Base-by-base conservation (phyloP, 805 yeast genomes). In the Candida ascalaphidarum region DNA sequence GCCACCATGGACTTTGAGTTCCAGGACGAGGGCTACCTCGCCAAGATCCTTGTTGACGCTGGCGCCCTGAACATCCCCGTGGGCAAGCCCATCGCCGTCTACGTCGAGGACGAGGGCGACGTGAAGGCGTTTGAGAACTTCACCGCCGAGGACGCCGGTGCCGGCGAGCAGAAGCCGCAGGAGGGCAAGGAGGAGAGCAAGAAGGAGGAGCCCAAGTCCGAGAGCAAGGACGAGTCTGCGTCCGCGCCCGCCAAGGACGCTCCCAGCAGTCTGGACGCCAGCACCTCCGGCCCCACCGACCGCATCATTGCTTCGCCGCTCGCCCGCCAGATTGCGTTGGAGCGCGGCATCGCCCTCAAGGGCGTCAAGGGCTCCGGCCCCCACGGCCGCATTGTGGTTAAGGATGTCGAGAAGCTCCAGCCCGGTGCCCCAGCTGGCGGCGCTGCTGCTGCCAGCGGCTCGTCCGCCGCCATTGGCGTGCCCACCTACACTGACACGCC, bases 1-100 rank as follows among this genome's bases (percentile, higher is more conserved):
- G 96, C 97, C 30, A 77, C 86, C 36, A 89, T 88, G 96, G 97
- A 88, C 65, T 89, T 85, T 46, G 97, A 88, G 64, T 89, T 88
- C 70, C 96, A 88, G 67, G 97, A 88, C 50, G 98, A 89, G 39
- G 96, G 96, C 29, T 86, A 50, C 64, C 63, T 86, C 48, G 96
- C 96, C 39, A 84, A 86, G 68, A 80, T 83, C 46, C 61, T 86
- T 40, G 71, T 85, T 36, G 84, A 73, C 18, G 85, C 75, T 34
- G 95, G 96, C 31, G 61, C 95, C 30, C 79, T 84, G 58, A 96
- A 89, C 50, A 66, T 89, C 30, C 92, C 94, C 21, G 95, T 92
- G 26, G 94, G 94, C 49, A 77, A 80, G 62, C 97, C 98, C 49
- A 82, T 92, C 55, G 98, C 95, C 37, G 96, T 92, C 23, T 89